These are phyloP conservation scores for Starmerella asiatica DNA, from an alignment of 805 yeast genomes.

Conservation along the genomic window DNA sequence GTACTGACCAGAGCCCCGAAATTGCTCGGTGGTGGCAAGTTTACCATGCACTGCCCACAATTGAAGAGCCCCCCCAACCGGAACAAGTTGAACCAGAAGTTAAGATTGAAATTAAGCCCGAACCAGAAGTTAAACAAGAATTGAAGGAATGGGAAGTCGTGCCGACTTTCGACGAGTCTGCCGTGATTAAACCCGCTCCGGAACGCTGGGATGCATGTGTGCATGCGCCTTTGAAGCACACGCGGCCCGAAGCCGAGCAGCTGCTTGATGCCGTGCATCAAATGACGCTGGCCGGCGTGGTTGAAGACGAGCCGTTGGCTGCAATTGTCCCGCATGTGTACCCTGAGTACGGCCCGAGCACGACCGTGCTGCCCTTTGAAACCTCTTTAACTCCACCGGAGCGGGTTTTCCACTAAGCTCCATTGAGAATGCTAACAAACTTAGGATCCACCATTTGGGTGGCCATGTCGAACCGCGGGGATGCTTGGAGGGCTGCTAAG, in stretches of 20 bases:
- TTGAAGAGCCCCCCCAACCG: not conserved
- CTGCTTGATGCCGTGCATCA: constrained; percentile 1
- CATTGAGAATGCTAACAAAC: too few relatives aligned
- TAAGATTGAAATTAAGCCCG: not conserved
- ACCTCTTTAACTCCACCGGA: constrained; percentile 9
- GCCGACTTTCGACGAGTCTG: constrained; percentile 1
- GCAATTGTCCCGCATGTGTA: constrained; percentile 9
- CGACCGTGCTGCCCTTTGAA: constrained; percentile 20
- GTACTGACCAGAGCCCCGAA: not conserved
- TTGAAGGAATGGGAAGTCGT: not conserved
- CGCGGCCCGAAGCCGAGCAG: constrained; percentile 13
- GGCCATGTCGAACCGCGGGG: constrained; percentile 18
- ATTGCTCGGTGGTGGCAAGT: not conserved
- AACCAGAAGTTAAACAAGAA: not conserved
- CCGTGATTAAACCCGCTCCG: constrained; percentile 15
- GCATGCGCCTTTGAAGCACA: constrained; percentile 17
- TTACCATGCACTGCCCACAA: not conserved
- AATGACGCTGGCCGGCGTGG: constrained; percentile 1
- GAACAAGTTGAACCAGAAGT: constrained; percentile 2
- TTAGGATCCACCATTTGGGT: constrained; percentile 8
- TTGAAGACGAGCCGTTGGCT: constrained; percentile 5
- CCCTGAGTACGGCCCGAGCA: constrained; percentile 17
- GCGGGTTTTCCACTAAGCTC: constrained; percentile 9
- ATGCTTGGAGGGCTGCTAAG: constrained; percentile 11
- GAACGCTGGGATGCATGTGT: constrained; percentile 19